These are phyloP conservation scores for Leishmania tarentolae DNA, from an alignment of 208 protist species.

Conservation along the genomic window DNA sequence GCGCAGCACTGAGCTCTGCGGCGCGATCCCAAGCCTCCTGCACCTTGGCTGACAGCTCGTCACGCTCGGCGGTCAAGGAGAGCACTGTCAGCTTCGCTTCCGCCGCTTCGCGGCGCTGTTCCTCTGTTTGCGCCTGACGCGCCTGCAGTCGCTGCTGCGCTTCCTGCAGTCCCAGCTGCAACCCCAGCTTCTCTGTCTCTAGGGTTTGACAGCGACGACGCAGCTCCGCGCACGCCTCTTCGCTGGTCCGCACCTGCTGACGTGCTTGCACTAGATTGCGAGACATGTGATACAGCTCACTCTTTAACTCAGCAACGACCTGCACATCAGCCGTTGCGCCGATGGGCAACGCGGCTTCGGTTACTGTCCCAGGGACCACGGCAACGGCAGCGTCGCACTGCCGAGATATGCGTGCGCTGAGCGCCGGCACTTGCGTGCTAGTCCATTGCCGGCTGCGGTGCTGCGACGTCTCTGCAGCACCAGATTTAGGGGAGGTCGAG, in stretches of 20 bases:
- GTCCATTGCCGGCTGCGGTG: neutral
- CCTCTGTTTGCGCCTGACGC: slow-evolving; percentile 31
- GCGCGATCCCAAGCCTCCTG: slow-evolving; percentile 63
- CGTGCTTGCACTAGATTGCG: slow-evolving; percentile 18
- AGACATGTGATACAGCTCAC: slow-evolving; percentile 16
- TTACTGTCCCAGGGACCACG: neutral
- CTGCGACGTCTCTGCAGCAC: neutral
- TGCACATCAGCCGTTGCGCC: neutral
- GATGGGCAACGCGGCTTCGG: neutral
- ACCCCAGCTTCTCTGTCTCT: slow-evolving; percentile 33
- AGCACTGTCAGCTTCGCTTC: slow-evolving; percentile 40
- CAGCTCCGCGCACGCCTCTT: slow-evolving; percentile 21
- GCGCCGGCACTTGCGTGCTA: neutral
- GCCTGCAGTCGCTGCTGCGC: slow-evolving; percentile 33
- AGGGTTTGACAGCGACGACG: slow-evolving; percentile 17
- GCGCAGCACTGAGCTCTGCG: slow-evolving; percentile 34
- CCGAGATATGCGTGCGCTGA: neutral
- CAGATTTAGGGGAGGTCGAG: neutral
- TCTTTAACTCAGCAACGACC: slow-evolving; percentile 15
- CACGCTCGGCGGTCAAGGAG: slow-evolving; percentile 56
- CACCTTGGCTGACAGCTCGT: slow-evolving; percentile 60
- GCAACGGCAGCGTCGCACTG: neutral
- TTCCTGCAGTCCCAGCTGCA: slow-evolving; percentile 43
- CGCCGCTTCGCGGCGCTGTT: slow-evolving; percentile 42
- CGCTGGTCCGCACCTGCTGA: slow-evolving; percentile 13